Base-by-base conservation (phyloP, 345 rosid genomes). In the Durio zibethinus region DNA sequence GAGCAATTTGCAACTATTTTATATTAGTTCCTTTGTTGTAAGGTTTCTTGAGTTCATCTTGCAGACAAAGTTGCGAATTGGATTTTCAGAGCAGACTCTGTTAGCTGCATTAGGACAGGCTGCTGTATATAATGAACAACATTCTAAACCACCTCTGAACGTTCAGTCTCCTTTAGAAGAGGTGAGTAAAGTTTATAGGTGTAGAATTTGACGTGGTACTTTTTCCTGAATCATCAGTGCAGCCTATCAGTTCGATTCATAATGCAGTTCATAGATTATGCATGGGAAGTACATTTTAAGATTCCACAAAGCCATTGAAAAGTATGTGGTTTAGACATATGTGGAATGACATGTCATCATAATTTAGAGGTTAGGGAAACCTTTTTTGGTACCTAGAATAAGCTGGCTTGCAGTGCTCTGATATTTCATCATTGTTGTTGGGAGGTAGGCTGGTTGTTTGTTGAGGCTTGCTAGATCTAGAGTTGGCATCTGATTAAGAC, bases 61-160 rank as follows among this genome's bases (percentile, higher is more conserved):
- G 75, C 87, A 96, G 98, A 76, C 91, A 74, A 92, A 91, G 78
- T 77, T 96, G 89, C 87, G 97, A 65, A 88, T 96, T 76, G 93
- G 91, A 70, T 85, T 91, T 77, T 90, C 99, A 40, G 93, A 86
- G 74, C 90, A 92, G 85, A 96, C 97, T 77, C 91, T 96, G 77
- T 90, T 96, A 82, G 92, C 97, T 82, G 97, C 98, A 31, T 77
- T 96, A 69, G 99, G 97, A 77, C 97, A 93, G 86, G 97, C 99
- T 36, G 90, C 97, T 81, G 92, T 92, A 9, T 86, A 90, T 80
- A 81, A 87, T 77, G 97, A 90, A 82, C 85, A 90, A 50, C 88
- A 91, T 78, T 88, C 93, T 79, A 91, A 83, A 72, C 93, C 92
- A 71, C 89, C 97, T 75, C 50, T 88, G 59, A 81, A 84, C 66